These are phyloP conservation scores for Clonostachys chloroleuca DNA, from an alignment of 2,329 filamentous ascomycete species.

Conservation along the genomic window DNA sequence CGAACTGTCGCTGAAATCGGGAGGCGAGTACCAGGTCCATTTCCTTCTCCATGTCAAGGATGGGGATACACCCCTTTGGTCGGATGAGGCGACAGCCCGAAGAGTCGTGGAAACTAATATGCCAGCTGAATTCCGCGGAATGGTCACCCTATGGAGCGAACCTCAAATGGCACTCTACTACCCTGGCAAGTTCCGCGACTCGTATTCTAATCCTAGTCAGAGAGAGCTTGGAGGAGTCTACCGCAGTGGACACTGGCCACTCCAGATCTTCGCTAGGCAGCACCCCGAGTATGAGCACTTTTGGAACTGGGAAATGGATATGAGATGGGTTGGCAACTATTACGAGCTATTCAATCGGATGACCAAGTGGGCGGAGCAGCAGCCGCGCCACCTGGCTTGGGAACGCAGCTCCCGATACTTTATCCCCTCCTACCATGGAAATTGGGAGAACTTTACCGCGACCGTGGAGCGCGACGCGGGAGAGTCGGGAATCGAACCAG, in stretches of 20 bases:
- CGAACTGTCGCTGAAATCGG: constrained; percentile 72
- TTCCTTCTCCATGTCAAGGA: constrained; percentile 85
- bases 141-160: constrained; percentile 83
- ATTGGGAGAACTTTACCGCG: constrained; percentile 67
- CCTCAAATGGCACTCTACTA: constrained; percentile 80
- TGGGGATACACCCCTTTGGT: constrained; percentile 74
- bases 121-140: constrained; percentile 70
- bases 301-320: constrained; percentile 71
- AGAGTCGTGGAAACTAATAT: constrained; percentile 63
- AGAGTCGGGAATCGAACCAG: constrained; percentile 41
- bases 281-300: constrained; percentile 63
- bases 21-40: constrained; percentile 78
- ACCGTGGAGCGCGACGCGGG: constrained; percentile 60
- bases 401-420: constrained; percentile 76
- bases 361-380: constrained; percentile 59
- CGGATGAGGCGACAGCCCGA: constrained; percentile 70
- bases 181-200: constrained; percentile 63
- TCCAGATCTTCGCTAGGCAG: constrained; percentile 59
- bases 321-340: constrained; percentile 60
- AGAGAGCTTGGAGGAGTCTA: constrained; percentile 65
- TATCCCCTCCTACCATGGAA: constrained; percentile 64
- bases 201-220: constrained; percentile 53
- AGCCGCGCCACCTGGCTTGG: constrained; percentile 71
- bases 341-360: constrained; percentile 72
- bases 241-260: constrained; percentile 57